Evolutionary conservation across 305 asterid species (phyloP).

Genomic region (Fraxinus angustifolia): DNA sequence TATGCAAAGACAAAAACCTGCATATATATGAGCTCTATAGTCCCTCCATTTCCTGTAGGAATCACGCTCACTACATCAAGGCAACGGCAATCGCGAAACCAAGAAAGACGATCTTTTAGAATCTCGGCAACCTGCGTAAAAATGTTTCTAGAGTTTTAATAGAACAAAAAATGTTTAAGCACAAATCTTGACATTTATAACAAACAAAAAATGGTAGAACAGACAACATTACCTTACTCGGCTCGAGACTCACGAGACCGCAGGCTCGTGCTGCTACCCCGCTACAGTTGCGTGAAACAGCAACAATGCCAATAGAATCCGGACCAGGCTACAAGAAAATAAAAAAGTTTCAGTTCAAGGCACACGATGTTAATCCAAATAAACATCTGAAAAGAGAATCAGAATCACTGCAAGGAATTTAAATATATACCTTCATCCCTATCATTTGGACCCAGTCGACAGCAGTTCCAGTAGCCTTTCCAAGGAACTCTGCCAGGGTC

Average conservation of each 20-base stretch:
- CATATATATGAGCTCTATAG: slow-evolving; percentile 83
- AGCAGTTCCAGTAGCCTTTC: slow-evolving; percentile 99
- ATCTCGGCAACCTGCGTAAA: slow-evolving; percentile 70
- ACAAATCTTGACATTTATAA: background rate
- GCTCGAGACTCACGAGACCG: slow-evolving; percentile 97
- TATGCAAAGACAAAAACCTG: slow-evolving; percentile 45
- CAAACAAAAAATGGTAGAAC: background rate
- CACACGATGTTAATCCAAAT: background rate
- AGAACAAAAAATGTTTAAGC: background rate
- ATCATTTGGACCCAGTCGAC: slow-evolving; percentile 99
- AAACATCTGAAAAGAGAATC: background rate
- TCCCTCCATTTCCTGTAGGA: slow-evolving; percentile 94
- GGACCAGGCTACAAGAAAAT: slow-evolving; percentile 85
- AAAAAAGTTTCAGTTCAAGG: background rate
- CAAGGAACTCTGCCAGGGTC: slow-evolving; percentile 99
- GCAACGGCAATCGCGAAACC: slow-evolving; percentile 92
- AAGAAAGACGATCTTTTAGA: slow-evolving; percentile 92
- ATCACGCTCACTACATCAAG: slow-evolving; percentile 64
- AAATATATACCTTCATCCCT: slow-evolving; percentile 88
- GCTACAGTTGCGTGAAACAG: slow-evolving; percentile 92
- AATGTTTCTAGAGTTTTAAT: background rate
- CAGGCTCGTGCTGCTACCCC: slow-evolving; percentile 99
- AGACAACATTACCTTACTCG: slow-evolving; percentile 63
- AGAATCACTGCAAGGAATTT: background rate
- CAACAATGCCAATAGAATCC: slow-evolving; percentile 99